phyloP scores from a whole-genome alignment of 1,139 yeast species.

The Nakaseomyces bracarensis region DNA sequence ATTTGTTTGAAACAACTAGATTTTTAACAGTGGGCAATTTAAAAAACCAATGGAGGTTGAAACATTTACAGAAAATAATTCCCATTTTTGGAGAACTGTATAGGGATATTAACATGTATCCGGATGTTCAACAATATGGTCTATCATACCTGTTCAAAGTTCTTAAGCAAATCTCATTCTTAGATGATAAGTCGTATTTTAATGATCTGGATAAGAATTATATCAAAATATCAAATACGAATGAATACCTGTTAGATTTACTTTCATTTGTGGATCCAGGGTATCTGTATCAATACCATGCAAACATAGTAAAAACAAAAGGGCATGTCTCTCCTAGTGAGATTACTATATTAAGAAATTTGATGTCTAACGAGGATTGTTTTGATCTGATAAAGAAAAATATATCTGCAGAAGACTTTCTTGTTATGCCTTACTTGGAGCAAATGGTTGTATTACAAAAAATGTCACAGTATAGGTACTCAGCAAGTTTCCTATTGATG shows the following conservation, averaged over 20 bases:
- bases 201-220: constrained; percentile 22
- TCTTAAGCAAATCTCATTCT: constrained; percentile 28
- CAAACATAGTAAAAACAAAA: constrained; percentile 15
- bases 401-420: constrained; percentile 21
- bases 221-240: constrained; percentile 18
- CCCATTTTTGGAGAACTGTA: constrained; percentile 24
- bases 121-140: constrained; percentile 28
- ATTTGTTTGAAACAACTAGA: constrained; percentile 17
- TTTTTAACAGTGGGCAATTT: constrained; percentile 6
- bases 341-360: constrained; percentile 27
- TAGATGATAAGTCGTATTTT: constrained; percentile 21
- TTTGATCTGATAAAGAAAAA: constrained; percentile 23
- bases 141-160: constrained; percentile 26
- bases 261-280: constrained; percentile 31
- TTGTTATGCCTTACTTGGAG: constrained; percentile 32
- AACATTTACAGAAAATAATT: constrained; percentile 15
- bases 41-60: constrained; percentile 17
- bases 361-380: constrained; percentile 18
- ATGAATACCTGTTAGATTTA: constrained; percentile 19
- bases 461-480: constrained; percentile 25
- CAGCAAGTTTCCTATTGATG: constrained; percentile 22
- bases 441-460: constrained; percentile 30
- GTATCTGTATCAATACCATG: constrained; percentile 24
- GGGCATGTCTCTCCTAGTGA: constrained; percentile 22
- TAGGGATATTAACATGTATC: constrained; percentile 15